These are phyloP conservation scores for Phoma sp. DNA, from an alignment of 2,329 filamentous ascomycete genomes.

Conservation along the genomic window DNA sequence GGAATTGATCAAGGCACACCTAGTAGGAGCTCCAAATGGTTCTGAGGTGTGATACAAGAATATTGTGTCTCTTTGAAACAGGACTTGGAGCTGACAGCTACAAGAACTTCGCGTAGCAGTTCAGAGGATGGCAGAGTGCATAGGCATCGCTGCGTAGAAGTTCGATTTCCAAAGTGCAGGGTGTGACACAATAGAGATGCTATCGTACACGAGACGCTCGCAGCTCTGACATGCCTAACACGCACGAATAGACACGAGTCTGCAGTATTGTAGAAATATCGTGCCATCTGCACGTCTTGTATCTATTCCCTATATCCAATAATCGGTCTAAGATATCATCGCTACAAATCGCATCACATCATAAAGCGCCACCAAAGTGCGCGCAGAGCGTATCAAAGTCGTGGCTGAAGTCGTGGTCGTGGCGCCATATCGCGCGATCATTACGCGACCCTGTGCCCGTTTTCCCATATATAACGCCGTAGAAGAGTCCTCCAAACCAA, in stretches of 20 bases:
- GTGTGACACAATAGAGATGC: too few species aligned
- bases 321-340: conserved; percentile 16
- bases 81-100: too few species aligned
- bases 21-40: too few species aligned
- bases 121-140: too few species aligned
- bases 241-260: neutral
- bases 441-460: conserved; percentile 14
- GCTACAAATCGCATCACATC: conserved; percentile 17
- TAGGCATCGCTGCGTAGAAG: too few species aligned
- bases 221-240: too few species aligned
- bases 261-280: neutral
- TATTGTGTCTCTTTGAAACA: too few species aligned
- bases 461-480: conserved; percentile 14
- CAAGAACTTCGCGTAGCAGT: too few species aligned
- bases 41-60: too few species aligned
- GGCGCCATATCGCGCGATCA: conserved; percentile 18
- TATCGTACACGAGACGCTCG: too few species aligned
- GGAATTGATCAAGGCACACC: too few species aligned
- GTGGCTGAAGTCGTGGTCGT: conserved; percentile 17
- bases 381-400: conserved; percentile 13
- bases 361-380: neutral
- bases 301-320: conserved; percentile 14
- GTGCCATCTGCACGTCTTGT: conserved; percentile 11
- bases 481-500: neutral
- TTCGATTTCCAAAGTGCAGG: too few species aligned